Percentiles rank a stretch among this genome's conserved stretches.
These are phyloP conservation scores for Deinandra increscens DNA, from an alignment of 129 eudicot genomes.

Conservation along the genomic window DNA sequence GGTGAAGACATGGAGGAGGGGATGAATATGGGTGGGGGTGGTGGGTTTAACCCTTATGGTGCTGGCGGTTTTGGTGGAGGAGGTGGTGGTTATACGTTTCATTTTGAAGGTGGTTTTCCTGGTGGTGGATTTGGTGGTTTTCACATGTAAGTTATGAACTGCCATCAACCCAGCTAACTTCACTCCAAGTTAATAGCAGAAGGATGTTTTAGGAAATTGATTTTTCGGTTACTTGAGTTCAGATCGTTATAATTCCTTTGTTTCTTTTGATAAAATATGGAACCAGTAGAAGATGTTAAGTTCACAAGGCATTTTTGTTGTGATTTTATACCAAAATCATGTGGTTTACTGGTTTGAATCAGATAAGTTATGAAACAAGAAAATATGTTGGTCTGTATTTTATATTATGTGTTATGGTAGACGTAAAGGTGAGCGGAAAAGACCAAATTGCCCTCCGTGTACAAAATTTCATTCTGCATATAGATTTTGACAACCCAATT, in stretches of 20 bases:
- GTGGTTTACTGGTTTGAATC: conserved; percentile 21
- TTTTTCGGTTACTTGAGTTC: conserved; percentile 23
- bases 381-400: background rate
- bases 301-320: conserved; percentile 30
- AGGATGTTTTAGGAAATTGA: conserved; percentile 27
- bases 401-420: background rate
- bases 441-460: background rate
- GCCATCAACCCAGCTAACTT: conserved; percentile 30
- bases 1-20: conserved; percentile 96
- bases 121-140: conserved; percentile 83
- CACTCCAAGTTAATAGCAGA: conserved; percentile 22
- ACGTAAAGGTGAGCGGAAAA: no score
- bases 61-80: conserved; percentile 97
- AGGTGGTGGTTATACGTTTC: conserved; percentile 88
- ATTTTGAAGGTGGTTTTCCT: conserved; percentile 90
- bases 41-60: conserved; percentile 91
- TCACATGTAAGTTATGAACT: conserved; percentile 45
- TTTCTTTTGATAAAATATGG: conserved; percentile 19
- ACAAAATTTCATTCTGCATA: conserved; percentile 8
- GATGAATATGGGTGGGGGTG: conserved; percentile 77
- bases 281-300: conserved; percentile 20
- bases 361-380: conserved; percentile 3
- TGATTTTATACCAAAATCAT: conserved; percentile 10
- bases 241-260: conserved; percentile 25
- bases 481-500: background rate